Base-by-base conservation (phyloP, 225 moss, liverwort and hornwort genomes). In the Straminergon stramineum region DNA sequence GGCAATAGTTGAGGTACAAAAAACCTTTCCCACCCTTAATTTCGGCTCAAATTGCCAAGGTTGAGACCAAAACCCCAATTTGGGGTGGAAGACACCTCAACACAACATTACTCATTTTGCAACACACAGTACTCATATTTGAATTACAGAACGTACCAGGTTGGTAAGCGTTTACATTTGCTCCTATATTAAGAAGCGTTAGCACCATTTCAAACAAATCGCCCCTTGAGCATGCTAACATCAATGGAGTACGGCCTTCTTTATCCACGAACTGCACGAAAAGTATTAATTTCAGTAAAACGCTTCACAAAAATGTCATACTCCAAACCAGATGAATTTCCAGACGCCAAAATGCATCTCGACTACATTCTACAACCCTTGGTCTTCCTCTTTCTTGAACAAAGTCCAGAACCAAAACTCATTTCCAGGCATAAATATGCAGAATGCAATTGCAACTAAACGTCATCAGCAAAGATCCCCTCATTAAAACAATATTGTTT, bases 161-260 rank as follows among this genome's bases (percentile, higher is more conserved):
- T 89, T 93, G 94, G 52, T 94, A 94, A 24, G 96, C 94, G 87
- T 94, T 93, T 57, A 97, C 88, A 83, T 95, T 96, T 66, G 97
- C 97, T 86, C 98, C 98, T 84, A 96, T 90, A 86, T 95, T 96
- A 77, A 98, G 94, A 66, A 98, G 91, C 53, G 97, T 97, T 89
- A 98, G 92, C 84, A 94, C 96, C 95, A 96, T 95, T 37, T 97
- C 97, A 85, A 96, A 96, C 88, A 97, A 92, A 74, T 97, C 96
- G 75, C 96, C 95, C 64, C 93, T 96, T 76, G 95, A 93, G 92
- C 98, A 98, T 73, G 98, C 97, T 62, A 96, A 77, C 83, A 97
- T 94, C 86, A 98, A 94, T 32, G 97, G 97, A 87, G 96, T 97
- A 57, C 96, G 94, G 63, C 98, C 97, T 90, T 97, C 97, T 92